phyloP scores from a whole-genome alignment of 257 asterid species.

The Linderniella brevidens region DNA sequence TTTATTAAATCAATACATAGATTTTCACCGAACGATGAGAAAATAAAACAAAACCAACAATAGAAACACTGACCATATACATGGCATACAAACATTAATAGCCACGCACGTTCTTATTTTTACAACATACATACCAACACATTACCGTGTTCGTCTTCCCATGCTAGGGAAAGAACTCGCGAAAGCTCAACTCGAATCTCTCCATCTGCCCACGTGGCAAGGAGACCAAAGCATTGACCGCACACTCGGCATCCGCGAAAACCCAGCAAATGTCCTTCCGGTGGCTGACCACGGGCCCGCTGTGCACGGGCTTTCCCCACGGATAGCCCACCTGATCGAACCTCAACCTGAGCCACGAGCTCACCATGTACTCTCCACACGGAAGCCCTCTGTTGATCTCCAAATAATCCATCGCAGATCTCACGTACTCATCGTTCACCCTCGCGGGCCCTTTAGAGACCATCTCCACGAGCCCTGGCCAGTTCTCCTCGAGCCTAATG shows the following conservation, averaged over 20 bases:
- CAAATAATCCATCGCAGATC: conserved; percentile 53
- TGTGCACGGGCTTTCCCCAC: conserved; percentile 54
- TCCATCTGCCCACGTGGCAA: not conserved
- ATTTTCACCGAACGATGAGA: too few relatives aligned
- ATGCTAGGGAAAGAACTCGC: not conserved
- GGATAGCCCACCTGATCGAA: conserved; percentile 42
- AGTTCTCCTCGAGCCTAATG: conserved; percentile 20
- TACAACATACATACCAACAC: too few relatives aligned
- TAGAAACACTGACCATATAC: too few relatives aligned
- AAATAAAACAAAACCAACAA: too few relatives aligned
- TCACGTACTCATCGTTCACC: conserved; percentile 44
- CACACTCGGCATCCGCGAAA: not conserved
- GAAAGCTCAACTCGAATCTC: not conserved
- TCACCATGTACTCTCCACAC: conserved; percentile 53
- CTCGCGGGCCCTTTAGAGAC: conserved; percentile 27
- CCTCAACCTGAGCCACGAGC: conserved; percentile 65
- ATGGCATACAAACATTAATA: too few relatives aligned
- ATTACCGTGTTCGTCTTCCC: not conserved
- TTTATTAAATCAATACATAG: too few relatives aligned
- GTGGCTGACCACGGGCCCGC: conserved; percentile 38
- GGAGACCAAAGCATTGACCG: conserved; percentile 1
- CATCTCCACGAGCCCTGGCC: conserved; percentile 23
- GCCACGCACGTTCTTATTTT: too few relatives aligned
- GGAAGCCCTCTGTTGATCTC: conserved; percentile 60
- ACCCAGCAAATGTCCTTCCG: conserved; percentile 3